Evolutionary conservation across 805 yeast genomes (phyloP).

Genomic region (Yamadazyma phyllophila): DNA sequence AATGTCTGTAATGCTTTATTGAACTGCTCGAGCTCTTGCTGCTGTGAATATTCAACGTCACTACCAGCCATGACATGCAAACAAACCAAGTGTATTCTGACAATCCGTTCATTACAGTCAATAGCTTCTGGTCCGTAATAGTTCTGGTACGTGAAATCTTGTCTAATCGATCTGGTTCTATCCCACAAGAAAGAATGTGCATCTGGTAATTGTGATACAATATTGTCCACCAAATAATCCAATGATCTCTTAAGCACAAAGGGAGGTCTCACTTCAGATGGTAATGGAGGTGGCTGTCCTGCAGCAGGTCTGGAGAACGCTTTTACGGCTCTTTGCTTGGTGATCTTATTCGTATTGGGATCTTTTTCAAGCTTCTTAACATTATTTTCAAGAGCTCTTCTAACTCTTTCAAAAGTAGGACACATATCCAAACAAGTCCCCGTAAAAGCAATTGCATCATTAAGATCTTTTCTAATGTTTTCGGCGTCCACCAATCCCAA

Average conservation of each 20-base stretch:
- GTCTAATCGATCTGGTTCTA: conserved; percentile 92
- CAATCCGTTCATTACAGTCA: conserved; percentile 88
- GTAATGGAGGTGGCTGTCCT: conserved; percentile 96
- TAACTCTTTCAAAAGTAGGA: conserved; percentile 86
- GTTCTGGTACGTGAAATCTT: conserved; percentile 94
- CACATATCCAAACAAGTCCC: conserved; percentile 96
- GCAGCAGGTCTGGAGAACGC: conserved; percentile 97
- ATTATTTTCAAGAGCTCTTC: conserved; percentile 84
- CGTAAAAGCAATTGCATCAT: conserved; percentile 80
- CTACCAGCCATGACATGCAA: conserved; percentile 83
- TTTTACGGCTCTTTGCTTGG: conserved; percentile 67
- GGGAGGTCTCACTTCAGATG: conserved; percentile 97
- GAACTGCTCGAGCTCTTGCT: conserved; percentile 93
- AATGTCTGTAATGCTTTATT: conserved; percentile 88
- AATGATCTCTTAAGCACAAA: conserved; percentile 63
- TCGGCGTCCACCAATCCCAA: conserved; percentile 85
- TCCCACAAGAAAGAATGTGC: conserved; percentile 95
- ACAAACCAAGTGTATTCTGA: conserved; percentile 78
- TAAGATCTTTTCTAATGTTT: conserved; percentile 75
- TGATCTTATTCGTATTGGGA: conserved; percentile 50
- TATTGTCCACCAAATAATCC: conserved; percentile 63
- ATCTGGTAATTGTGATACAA: conserved; percentile 69
- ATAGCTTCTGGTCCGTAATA: conserved; percentile 91
- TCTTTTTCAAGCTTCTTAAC: conserved; percentile 77
- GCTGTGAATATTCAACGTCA: conserved; percentile 74